Conservation (phyloP, 192 early-diverging fungal species). For the Rhizophlyctis rosea region DNA sequence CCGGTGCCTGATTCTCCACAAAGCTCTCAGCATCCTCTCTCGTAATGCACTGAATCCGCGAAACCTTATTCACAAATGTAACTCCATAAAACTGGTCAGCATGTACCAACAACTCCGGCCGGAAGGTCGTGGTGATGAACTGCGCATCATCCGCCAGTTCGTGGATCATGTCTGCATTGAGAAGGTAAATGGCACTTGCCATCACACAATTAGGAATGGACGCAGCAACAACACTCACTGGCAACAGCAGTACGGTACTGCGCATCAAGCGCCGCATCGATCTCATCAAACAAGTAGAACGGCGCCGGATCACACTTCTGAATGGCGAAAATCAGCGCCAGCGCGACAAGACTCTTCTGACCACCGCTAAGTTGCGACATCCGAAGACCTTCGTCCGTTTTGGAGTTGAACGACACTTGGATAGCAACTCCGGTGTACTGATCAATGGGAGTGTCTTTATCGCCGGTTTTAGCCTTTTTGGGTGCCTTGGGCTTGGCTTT, state of each 20-base stretch:
- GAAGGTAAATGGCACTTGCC: constrained; percentile 1
- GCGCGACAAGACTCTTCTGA: constrained; percentile 95
- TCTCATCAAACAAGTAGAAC: constrained; percentile 99
- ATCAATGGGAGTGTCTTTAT: constrained; percentile 53
- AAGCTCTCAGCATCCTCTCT: constrained; percentile 43
- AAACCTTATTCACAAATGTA: constrained; percentile 94
- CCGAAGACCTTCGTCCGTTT: constrained; percentile 76
- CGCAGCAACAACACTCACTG: no score
- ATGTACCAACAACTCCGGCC: constrained; percentile 87
- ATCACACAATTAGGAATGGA: neutral
- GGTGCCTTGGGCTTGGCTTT: constrained; percentile 11
- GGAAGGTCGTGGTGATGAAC: constrained; percentile 98
- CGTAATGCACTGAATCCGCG: constrained; percentile 63
- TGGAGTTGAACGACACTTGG: constrained; percentile 91
- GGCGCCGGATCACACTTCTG: constrained; percentile 98
- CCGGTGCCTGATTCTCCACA: constrained; percentile 31
- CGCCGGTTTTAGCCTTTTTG: constrained; percentile 35
- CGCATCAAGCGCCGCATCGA: constrained; percentile 96
- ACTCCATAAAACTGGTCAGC: constrained; percentile 98
- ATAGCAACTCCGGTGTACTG: constrained; percentile 91
- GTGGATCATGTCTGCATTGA: constrained; percentile 73
- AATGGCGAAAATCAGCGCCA: constrained; percentile 97
- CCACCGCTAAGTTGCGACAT: constrained; percentile 97
- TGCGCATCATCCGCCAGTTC: constrained; percentile 80
- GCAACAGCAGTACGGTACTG: constrained; percentile 93